phyloP scores from a whole-genome alignment of 2,329 filamentous ascomycete genomes.

The Thermoascus crustaceus region DNA sequence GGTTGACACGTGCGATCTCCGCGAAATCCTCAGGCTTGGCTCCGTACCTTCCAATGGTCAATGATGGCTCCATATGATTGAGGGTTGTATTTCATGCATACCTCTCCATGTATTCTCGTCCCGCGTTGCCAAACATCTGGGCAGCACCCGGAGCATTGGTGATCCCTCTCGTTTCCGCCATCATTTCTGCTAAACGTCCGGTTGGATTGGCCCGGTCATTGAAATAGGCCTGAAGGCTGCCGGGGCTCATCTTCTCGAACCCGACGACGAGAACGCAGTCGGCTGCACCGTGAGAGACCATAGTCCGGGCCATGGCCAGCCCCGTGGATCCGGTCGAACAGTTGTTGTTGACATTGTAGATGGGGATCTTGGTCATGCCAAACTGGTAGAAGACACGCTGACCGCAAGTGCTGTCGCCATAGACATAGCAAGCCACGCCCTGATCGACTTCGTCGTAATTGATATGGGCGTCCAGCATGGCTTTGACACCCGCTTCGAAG shows the following conservation, averaged over 20 bases:
- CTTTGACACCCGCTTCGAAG: slow-evolving; percentile 86
- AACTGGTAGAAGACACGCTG: slow-evolving; percentile 99
- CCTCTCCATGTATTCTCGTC: slow-evolving; percentile 91
- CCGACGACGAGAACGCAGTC: slow-evolving; percentile 88
- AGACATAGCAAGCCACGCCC: slow-evolving; percentile 95
- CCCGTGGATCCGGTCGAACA: slow-evolving; percentile 94
- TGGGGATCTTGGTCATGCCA: slow-evolving; percentile 91
- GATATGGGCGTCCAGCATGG: slow-evolving; percentile 67
- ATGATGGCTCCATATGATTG: not conserved
- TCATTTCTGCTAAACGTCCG: slow-evolving; percentile 64
- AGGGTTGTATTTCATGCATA: slow-evolving; percentile 33
- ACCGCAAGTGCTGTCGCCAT: slow-evolving; percentile 88
- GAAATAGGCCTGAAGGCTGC: slow-evolving; percentile 75
- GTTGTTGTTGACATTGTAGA: slow-evolving; percentile 99
- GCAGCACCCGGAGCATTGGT: slow-evolving; percentile 78
- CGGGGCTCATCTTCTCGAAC: slow-evolving; percentile 97
- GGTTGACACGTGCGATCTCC: slow-evolving; percentile 88
- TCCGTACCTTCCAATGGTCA: slow-evolving; percentile 54
- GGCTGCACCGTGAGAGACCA: slow-evolving; percentile 70
- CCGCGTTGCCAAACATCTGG: slow-evolving; percentile 93
- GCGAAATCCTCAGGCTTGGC: slow-evolving; percentile 81
- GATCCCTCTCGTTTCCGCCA: slow-evolving; percentile 71
- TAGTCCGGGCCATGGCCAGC: slow-evolving; percentile 70
- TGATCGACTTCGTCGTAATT: slow-evolving; percentile 95
- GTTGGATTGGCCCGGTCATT: slow-evolving; percentile 77